Conservation (phyloP, 2,329 filamentous ascomycete species). For the Furcasterigmium furcatum region DNA sequence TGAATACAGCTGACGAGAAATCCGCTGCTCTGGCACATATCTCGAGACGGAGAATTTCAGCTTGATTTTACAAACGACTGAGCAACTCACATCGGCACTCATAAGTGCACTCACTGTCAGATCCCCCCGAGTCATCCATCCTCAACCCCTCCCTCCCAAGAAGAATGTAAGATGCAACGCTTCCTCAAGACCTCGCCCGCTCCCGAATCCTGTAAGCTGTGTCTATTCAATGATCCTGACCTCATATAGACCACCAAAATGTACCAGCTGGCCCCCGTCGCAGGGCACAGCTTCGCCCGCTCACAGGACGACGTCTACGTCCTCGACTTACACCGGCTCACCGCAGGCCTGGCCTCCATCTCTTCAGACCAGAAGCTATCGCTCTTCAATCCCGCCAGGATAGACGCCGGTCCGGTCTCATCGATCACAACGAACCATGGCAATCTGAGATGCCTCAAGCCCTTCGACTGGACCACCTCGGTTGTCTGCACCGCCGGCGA, state of each 20-base stretch:
- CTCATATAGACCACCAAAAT: slow-evolving; percentile 19
- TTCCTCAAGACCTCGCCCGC: too few relatives aligned
- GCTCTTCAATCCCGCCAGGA: slow-evolving; percentile 56
- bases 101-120: too few relatives aligned
- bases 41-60: too few relatives aligned
- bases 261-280: slow-evolving; percentile 36
- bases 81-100: too few relatives aligned
- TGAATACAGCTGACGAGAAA: too few relatives aligned
- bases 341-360: slow-evolving; percentile 55
- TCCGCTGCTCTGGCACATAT: too few relatives aligned
- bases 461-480: slow-evolving; percentile 47
- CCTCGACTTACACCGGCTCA: slow-evolving; percentile 51
- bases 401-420: slow-evolving; percentile 48
- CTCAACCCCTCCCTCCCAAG: too few relatives aligned
- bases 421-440: slow-evolving; percentile 51
- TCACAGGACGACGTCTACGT: slow-evolving; percentile 47
- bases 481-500: slow-evolving; percentile 68
- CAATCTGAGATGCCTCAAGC: slow-evolving; percentile 61
- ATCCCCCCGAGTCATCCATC: too few relatives aligned
- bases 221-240: too few relatives aligned
- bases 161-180: too few relatives aligned
- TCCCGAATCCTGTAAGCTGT: too few relatives aligned
- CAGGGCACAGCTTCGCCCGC: slow-evolving; percentile 33
- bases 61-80: too few relatives aligned
- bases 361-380: slow-evolving; percentile 69